Conservation (phyloP, 192 early-diverging fungal genomes). For the Backusella liffmaniae region DNA sequence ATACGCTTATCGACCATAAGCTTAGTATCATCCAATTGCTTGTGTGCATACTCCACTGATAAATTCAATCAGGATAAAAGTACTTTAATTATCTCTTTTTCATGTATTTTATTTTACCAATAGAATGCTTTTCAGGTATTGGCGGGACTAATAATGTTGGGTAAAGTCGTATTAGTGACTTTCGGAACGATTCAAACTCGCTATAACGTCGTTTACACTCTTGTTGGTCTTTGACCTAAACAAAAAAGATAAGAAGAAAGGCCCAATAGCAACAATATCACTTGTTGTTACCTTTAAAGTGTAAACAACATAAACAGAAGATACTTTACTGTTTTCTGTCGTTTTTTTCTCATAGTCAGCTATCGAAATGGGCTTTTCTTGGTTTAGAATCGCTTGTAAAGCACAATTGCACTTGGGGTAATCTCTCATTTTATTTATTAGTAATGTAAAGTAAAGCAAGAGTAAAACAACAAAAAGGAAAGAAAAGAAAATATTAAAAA, state of each 20-base stretch:
- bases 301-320: not conserved
- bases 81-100: not conserved
- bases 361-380: not conserved
- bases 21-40: constrained; percentile 82
- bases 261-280: not conserved
- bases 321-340: not conserved
- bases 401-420: not conserved
- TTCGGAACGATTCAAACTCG: constrained; percentile 90
- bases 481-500: not conserved
- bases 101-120: constrained; percentile 55
- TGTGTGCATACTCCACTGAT: constrained; percentile 57
- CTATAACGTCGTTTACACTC: constrained; percentile 69
- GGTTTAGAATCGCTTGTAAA: not conserved
- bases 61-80: not conserved
- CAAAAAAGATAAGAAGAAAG: not conserved
- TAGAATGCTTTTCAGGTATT: constrained; percentile 94
- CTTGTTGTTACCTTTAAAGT: not conserved
- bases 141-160: constrained; percentile 87
- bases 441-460: not conserved
- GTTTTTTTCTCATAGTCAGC: not conserved
- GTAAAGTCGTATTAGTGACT: constrained; percentile 70
- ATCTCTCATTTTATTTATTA: not conserved
- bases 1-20: constrained; percentile 85
- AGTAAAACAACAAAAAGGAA: not conserved
- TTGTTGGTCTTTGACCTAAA: not conserved